These are phyloP conservation scores for Syncephalis plumigaleata DNA, from an alignment of 371 early-diverging fungal genomes.

Conservation along the genomic window DNA sequence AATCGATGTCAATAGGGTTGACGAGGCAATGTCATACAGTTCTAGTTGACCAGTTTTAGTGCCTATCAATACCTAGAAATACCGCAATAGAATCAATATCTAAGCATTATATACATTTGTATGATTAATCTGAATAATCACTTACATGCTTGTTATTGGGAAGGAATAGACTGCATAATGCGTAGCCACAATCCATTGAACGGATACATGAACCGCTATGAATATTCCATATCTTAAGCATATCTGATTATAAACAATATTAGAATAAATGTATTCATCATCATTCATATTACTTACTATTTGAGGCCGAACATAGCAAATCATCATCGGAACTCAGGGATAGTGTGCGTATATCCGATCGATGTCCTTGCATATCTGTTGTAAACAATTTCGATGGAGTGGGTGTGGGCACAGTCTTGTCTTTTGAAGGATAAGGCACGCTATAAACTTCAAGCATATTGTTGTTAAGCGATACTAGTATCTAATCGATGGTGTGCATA, in stretches of 20 bases:
- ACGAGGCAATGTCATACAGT: conserved; percentile 71
- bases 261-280: not conserved
- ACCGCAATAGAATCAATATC: not conserved
- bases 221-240: conserved; percentile 79
- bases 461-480: conserved; percentile 40
- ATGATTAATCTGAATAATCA: not conserved
- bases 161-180: conserved; percentile 71
- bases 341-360: conserved; percentile 74
- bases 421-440: conserved; percentile 23
- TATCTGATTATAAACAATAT: conserved; percentile 11
- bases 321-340: conserved; percentile 76
- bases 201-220: conserved; percentile 64
- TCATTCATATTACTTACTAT: conserved; percentile 19
- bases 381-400: conserved; percentile 36
- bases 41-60: conserved; percentile 81
- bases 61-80: conserved; percentile 58
- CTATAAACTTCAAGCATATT: conserved; percentile 56
- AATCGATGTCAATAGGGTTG: conserved; percentile 58
- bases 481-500: conserved; percentile 5
- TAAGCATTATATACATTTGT: not conserved
- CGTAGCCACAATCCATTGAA: conserved; percentile 72
- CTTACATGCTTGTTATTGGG: conserved; percentile 72
- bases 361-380: conserved; percentile 77
- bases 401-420: conserved; percentile 23
- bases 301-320: conserved; percentile 66